A percentile compares a stretch with the other conserved stretches of the same genome.
Evolutionary conservation across 345 rosid genomes (phyloP).

Genomic region (Leavenworthia alabamica): DNA sequence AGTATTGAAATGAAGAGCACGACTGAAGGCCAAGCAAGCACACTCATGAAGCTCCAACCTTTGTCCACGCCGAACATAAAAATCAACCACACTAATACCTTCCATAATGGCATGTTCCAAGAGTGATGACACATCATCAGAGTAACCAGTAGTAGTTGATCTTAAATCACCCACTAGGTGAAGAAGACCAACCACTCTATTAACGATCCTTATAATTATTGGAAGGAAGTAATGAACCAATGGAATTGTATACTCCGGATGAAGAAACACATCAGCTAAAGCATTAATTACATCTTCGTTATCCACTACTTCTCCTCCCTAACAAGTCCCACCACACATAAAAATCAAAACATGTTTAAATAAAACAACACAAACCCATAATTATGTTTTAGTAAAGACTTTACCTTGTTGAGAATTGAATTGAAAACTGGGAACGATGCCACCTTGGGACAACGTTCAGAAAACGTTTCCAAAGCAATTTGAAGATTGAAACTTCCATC

Average conservation of each 20-base stretch:
- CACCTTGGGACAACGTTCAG: slow-evolving; percentile 58
- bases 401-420: slow-evolving; percentile 41
- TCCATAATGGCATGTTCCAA: slow-evolving; percentile 31
- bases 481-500: slow-evolving; percentile 67
- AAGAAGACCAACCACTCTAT: slow-evolving; percentile 48
- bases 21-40: slow-evolving; percentile 79
- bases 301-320: slow-evolving; percentile 42
- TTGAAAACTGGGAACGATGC: slow-evolving; percentile 27
- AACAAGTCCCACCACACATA: slow-evolving; percentile 3
- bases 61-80: slow-evolving; percentile 45
- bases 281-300: slow-evolving; percentile 54
- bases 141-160: slow-evolving; percentile 27
- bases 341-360: neutral
- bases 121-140: slow-evolving; percentile 24
- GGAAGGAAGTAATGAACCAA: slow-evolving; percentile 64
- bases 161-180: slow-evolving; percentile 45
- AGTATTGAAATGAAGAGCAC: slow-evolving; percentile 67
- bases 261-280: slow-evolving; percentile 54
- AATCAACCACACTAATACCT: slow-evolving; percentile 48
- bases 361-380: neutral
- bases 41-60: slow-evolving; percentile 77
- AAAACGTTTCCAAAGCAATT: slow-evolving; percentile 48
- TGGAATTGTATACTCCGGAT: slow-evolving; percentile 60
- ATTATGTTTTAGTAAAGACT: neutral
- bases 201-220: slow-evolving; percentile 45